Base-by-base conservation (phyloP, 2,329 filamentous ascomycete genomes). In the Balansia obtecta region DNA sequence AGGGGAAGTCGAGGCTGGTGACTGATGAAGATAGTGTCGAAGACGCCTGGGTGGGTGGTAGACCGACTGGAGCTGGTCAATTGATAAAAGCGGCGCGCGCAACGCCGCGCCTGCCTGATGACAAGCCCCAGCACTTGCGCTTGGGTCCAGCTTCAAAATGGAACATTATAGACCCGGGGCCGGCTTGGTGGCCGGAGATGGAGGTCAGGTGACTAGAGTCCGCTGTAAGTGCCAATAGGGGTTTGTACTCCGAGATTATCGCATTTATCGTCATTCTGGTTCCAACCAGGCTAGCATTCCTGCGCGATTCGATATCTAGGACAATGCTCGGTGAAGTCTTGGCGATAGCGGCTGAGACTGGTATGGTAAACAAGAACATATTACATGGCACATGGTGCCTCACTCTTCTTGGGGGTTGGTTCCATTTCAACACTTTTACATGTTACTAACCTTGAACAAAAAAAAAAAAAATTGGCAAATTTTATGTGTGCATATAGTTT, bases 61-160 rank as follows among this genome's bases (percentile, higher is more conserved):
- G 60, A 57, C 60, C 56, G 52, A 49, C 50, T 52, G 46, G 56
- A 61, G 58, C 60, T 61, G 55, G 53, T 61, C 34, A 37, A 37
- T 37, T 37, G 34, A 15, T 10, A 37, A 37, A 9, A 37, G 34
- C 34, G 34, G 34, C 34, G 9, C 37, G 33, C 27, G 49, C 51
- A 61, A 65, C 64, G 64, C 65, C 61, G 62, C 63, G 61, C 63
- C 64, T 67, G 64, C 64, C 64, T 66, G 58, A n/a, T 32, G 12
- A 10, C 39, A n/a, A 41, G 49, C 54, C 45, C 27, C 50, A 46
- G 42, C 37, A 42, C 46, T 38, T 44, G 18, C 27, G 44, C 18
- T 32, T 16, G 34, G 6, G 16, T 20, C 43, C 46, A 38, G 18
- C 30, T 30, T 12, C 40, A 72, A 64, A 76, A 85, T 57, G 50